Base-by-base conservation (phyloP, 129 eudicot species). In the Flaveria sonorensis region DNA sequence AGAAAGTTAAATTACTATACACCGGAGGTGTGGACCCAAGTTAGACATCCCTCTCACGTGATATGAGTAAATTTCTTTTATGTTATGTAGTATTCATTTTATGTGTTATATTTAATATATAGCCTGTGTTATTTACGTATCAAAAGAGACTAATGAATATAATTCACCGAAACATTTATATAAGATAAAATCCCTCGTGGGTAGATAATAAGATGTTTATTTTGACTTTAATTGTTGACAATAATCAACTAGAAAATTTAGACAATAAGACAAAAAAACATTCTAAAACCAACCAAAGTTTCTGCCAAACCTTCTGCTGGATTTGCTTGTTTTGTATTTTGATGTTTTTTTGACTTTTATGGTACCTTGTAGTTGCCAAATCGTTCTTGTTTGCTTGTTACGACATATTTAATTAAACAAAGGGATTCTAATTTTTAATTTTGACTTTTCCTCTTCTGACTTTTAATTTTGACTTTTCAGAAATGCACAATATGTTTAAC, bases 401-500 rank as follows among this genome's bases (percentile, higher is more conserved):
- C 39, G 21, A 48, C 13, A 6, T 53, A 16, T 4, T n/a, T 7
- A 20, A 19, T 9, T 20, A 20, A 20, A 10, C 14, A 57, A 20
- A 57, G 23, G 6, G 30, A 57, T 56, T 56, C 20, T 21, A 23
- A 19, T 21, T 57, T 57, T 57, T 11, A 2, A 11, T 8, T 7
- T 56, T 32, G 39, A 43, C 21, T 24, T 30, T 12, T 32, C 55
- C n/a, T 11, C 11, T 14, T 43, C 19, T 4, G 0, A 16, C 10
- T 39, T 53, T 21, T 6, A 32, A 12, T 71, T 50, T 71, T 61
- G 71, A 78, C 45, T 71, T 70, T 79, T 6, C 92, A 89, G 96
- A 87, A 89, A 39, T 92, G 97, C 88, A 80, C 96, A 13, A 89
- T 92, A 78, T 92, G 97, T 77, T 84, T 92, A 81, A 80, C 86